A percentile compares a stretch with the other conserved stretches of the same genome.
Conservation (phyloP, 371 early-diverging fungal genomes). For the Rhizoclosmatium hyalinum region DNA sequence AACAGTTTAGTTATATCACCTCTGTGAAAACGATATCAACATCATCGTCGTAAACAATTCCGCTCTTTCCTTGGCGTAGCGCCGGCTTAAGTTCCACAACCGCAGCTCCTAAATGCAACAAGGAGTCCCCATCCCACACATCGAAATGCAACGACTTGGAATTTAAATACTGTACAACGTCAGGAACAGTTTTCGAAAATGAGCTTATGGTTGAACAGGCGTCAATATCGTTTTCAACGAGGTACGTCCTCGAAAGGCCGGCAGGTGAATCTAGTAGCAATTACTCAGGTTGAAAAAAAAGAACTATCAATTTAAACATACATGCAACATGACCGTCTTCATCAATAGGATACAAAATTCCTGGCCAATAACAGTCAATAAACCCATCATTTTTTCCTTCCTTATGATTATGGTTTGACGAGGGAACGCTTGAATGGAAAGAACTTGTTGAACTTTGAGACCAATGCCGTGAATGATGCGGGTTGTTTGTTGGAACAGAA, state of each 20-base stretch:
- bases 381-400: background rate
- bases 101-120: slow-evolving; percentile 45
- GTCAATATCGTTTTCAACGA: slow-evolving; percentile 29
- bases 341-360: slow-evolving; percentile 43
- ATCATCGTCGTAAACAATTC: slow-evolving; percentile 46
- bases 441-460: slow-evolving; percentile 35
- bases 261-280: slow-evolving; percentile 32
- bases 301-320: background rate
- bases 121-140: slow-evolving; percentile 54
- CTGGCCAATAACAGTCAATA: slow-evolving; percentile 34
- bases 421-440: slow-evolving; percentile 28
- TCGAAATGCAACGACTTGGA: slow-evolving; percentile 40
- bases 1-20: slow-evolving; percentile 17
- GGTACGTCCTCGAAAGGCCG: slow-evolving; percentile 38
- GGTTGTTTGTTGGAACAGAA: slow-evolving; percentile 28
- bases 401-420: background rate
- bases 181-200: slow-evolving; percentile 17
- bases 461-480: slow-evolving; percentile 27
- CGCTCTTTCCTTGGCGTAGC: slow-evolving; percentile 42
- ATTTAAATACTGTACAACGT: slow-evolving; percentile 40
- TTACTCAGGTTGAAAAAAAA: background rate
- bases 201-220: slow-evolving; percentile 15
- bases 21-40: slow-evolving; percentile 43
- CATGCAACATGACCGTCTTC: slow-evolving; percentile 35
- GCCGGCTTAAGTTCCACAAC: slow-evolving; percentile 36